Base-by-base conservation (phyloP, 805 yeast species). In the Kregervanrija delftensis region DNA sequence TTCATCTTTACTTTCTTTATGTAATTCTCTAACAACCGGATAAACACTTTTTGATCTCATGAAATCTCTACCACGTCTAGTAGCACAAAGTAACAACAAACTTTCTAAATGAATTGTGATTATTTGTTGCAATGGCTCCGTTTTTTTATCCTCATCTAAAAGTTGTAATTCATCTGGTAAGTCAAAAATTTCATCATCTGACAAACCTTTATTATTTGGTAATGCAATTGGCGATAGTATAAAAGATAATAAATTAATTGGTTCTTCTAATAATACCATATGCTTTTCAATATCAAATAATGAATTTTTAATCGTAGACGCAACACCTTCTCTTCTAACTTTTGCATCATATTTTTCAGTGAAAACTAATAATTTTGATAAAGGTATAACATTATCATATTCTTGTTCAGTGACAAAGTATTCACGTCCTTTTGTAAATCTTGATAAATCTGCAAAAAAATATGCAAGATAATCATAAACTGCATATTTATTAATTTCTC, bases 101-200 rank as follows among this genome's bases (percentile, higher is more conserved):
- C 88, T 76, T 63, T 93, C 97, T 49, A 93, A 70, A 56, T 87
- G 95, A 2, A 79, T 78, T 38, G 79, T 72, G 22, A 83, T 69
- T 43, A 89, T 77, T 10, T 79, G 80, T 14, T 67, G 66, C 12
- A 79, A 68, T 4, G 90, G 83, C 55, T 93, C 99, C 53, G 93
- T 76, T 53, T 70, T 57, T 61, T 88, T 87, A 49, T 85, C 90
- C 28, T 78, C 79, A 9, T 86, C 84, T 38, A 88, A 67, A 37
- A 86, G 71, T 63, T 87, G 96, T 40, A 91, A 76, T 57, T 86
- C 95, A 28, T 86, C 96, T 2, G 98, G 97, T 53, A 93, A 74
- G 42, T 82, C 80, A 56, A 86, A 83, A 72, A 83, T 77, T 58
- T 93, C 97, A 34, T 90, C 97, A 38, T 77, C 81, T 40, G 81